Percentiles rank a stretch among this genome's conserved stretches.
phyloP scores from a whole-genome alignment of 495 filamentous ascomycete genomes.

The Penicillium longicatenatum region DNA sequence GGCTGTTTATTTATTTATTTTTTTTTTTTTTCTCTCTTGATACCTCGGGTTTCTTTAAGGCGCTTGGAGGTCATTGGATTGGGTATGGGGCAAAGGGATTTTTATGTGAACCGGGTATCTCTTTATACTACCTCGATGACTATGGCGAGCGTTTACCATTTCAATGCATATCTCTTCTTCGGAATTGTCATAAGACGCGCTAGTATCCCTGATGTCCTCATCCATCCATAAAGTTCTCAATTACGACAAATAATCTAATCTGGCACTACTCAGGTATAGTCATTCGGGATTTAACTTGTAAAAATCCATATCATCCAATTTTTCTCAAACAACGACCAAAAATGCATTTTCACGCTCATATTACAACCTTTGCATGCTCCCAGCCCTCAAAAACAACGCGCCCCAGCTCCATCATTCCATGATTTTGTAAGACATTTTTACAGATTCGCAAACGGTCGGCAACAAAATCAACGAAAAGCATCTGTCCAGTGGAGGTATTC shows the following conservation, averaged over 20 bases:
- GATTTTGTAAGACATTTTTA: neutral
- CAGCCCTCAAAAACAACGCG: neutral
- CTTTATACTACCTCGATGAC: slow-evolving; percentile 6
- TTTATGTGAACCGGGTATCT: slow-evolving; percentile 6
- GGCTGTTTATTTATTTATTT: slow-evolving; percentile 14
- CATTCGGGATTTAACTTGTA: neutral
- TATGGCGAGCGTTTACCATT: slow-evolving; percentile 6
- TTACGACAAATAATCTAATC: too few relatives aligned
- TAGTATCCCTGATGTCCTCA: too few relatives aligned
- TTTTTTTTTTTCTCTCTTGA: slow-evolving; percentile 6
- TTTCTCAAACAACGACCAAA: slow-evolving; percentile 4
- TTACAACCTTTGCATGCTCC: neutral
- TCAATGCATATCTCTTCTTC: slow-evolving; percentile 7
- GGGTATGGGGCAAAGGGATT: slow-evolving; percentile 8
- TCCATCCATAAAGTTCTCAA: too few relatives aligned
- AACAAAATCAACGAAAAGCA: neutral
- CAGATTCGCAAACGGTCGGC: neutral
- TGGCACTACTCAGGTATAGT: too few relatives aligned
- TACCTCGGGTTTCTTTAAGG: slow-evolving; percentile 1
- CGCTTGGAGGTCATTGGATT: slow-evolving; percentile 3
- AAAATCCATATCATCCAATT: neutral
- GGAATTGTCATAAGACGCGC: too few relatives aligned
- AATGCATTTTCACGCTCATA: slow-evolving; percentile 6
- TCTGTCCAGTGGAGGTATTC: too few relatives aligned
- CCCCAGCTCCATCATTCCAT: neutral